A percentile compares a stretch with the other conserved stretches of the same genome.
phyloP scores from a whole-genome alignment of 1,139 yeast species.

The Barnettozyma hawaiiensis region DNA sequence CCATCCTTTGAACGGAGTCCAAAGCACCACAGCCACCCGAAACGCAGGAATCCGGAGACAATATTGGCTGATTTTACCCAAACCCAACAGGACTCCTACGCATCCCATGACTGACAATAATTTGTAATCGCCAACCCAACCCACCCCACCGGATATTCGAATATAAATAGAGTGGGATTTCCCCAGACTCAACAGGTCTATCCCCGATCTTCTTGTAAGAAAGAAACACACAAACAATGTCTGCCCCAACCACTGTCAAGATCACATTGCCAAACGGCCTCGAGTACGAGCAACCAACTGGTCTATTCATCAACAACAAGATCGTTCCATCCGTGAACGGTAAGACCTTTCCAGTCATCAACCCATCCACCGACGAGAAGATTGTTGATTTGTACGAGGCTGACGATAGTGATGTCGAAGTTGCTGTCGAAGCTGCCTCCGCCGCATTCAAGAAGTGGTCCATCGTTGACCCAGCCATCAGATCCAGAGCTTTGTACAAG shows the following conservation, averaged over 20 bases:
- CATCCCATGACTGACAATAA: not conserved
- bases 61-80: not conserved
- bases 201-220: not conserved
- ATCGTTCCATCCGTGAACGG: conserved; percentile 45
- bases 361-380: conserved; percentile 54
- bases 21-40: not conserved
- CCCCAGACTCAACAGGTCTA: not conserved
- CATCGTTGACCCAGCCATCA: conserved; percentile 41
- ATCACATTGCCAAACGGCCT: conserved; percentile 61
- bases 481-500: conserved; percentile 54
- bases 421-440: conserved; percentile 53
- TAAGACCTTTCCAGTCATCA: conserved; percentile 46
- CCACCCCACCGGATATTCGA: not conserved
- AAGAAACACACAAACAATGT: conserved; percentile 12
- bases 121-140: not conserved
- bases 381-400: conserved; percentile 53
- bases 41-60: not conserved
- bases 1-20: not conserved
- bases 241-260: conserved; percentile 40
- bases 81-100: conserved; percentile 4
- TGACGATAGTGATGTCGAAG: conserved; percentile 49
- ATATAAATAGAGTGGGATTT: conserved; percentile 1
- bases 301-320: conserved; percentile 58
- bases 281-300: conserved; percentile 59
- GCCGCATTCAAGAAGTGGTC: conserved; percentile 49